Evolutionary conservation across 2,329 filamentous ascomycete species (phyloP), one percentile per base, ranked within the genome.

Genomic region (Colletotrichum australisinense): DNA sequence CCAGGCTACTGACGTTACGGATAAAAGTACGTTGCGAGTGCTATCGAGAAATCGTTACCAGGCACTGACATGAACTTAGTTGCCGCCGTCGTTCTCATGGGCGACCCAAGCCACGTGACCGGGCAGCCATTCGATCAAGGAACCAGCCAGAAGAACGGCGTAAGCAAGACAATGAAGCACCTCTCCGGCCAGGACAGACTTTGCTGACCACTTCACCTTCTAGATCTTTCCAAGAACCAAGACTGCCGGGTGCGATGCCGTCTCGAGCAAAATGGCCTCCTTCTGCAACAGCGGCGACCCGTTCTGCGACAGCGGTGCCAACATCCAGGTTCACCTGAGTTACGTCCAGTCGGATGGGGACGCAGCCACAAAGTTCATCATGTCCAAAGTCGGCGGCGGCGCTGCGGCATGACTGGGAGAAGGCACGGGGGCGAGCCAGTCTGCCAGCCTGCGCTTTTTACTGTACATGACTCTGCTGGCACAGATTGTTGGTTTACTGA

Each of bases 251-350:
- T 85, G 84, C 77, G 78, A 81, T 60, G 76, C 78, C 26, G 82
- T 83, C 67, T 76, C 76, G 68, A 74, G 78, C 75, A 80, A 80
- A 49, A 75, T 85, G 60, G 77, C 80, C 42, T 84, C 83, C 2
- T 85, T 81, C 75, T 85, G 84, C 77, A 84, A 85, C 76, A 80
- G 74, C 0, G 84, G 83, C 58, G 85, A 86, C 73, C 73, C 78
- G 5, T 86, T 83, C 77, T 85, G 84, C 74, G 83, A 82, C 76
- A 8, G 46, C 12, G 84, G 84, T 60, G 62, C 62, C 62, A 63
- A 73, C 67, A 7, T 56, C 4, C 70, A 74, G 5, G 80, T 82
- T 1, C 84, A 84, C 67, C 76, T 79, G 22, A 68, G 73, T 26
- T 87, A 87, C 73, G 73, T 84, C 4, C 22, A 72, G 8, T 78